Evolutionary conservation across 169 alveolate species (phyloP).

Genomic region (Toxoplasma gondii): DNA sequence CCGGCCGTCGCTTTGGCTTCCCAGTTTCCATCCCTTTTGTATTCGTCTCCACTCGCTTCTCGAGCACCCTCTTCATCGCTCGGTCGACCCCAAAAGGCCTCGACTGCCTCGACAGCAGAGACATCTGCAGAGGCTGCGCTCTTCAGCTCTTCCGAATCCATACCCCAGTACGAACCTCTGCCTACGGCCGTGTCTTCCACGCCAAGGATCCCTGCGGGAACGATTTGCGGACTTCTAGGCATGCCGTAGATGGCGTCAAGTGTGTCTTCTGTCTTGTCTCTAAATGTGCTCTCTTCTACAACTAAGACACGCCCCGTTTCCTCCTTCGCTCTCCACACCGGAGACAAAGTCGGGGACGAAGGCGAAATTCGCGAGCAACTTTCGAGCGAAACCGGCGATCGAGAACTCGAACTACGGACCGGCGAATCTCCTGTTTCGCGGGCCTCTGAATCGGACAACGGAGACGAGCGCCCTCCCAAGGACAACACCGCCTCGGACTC

Average conservation of each 20-base stretch:
- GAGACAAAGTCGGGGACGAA: not conserved
- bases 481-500: not conserved
- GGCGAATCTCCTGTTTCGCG: not conserved
- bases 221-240: not conserved
- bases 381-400: not conserved
- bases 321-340: not conserved
- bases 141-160: not conserved
- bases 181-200: not conserved
- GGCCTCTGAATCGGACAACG: not conserved
- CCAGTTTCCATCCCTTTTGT: not conserved
- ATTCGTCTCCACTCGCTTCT: not conserved
- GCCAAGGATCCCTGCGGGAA: not conserved
- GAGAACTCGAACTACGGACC: not conserved
- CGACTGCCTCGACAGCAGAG: not conserved
- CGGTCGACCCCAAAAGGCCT: slow-evolving; percentile 3
- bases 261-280: slow-evolving; percentile 35
- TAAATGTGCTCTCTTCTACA: not conserved
- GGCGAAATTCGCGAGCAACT: too few species aligned
- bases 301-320: not conserved
- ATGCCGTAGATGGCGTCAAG: slow-evolving; percentile 37
- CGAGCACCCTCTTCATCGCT: slow-evolving; percentile 8
- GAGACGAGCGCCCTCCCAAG: not conserved
- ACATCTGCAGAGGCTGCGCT: slow-evolving; percentile 36
- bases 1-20: not conserved
- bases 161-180: not conserved